phyloP scores from a whole-genome alignment of 768 basidiomycete genomes.

The Cantharellus cinnabarinus region DNA sequence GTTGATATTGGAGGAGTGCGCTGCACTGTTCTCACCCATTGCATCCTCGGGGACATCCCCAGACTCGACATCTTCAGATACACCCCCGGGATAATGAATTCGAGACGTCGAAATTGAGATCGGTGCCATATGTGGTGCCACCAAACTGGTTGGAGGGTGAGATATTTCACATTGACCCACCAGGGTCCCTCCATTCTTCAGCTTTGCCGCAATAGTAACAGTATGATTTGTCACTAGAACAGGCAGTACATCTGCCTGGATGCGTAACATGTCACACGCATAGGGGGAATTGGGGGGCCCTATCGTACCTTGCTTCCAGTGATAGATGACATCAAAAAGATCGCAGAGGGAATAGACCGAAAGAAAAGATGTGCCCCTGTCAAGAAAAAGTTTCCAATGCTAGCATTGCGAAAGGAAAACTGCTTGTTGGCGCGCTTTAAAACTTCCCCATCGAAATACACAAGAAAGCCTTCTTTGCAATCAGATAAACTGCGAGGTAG shows the following conservation, averaged over 20 bases:
- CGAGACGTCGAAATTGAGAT: not conserved
- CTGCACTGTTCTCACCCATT: slow-evolving; percentile 1
- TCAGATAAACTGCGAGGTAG: not conserved
- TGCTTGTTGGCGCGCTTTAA: slow-evolving; percentile 81
- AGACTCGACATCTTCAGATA: not conserved
- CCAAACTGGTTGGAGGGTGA: slow-evolving; percentile 30
- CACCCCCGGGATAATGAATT: not conserved
- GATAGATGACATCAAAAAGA: slow-evolving; percentile 84
- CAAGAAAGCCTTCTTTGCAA: slow-evolving; percentile 54
- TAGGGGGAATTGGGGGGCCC: not conserved
- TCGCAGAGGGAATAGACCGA: slow-evolving; percentile 78
- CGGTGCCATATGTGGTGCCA: not conserved
- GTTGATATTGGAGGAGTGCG: not conserved
- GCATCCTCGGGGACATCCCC: slow-evolving; percentile 1
- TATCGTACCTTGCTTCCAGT: slow-evolving; percentile 44
- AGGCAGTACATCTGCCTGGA: slow-evolving; percentile 60
- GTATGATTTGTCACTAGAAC: slow-evolving; percentile 87
- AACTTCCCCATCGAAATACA: slow-evolving; percentile 77
- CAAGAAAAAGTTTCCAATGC: slow-evolving; percentile 80
- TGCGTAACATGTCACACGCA: not conserved
- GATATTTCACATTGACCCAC: slow-evolving; percentile 91
- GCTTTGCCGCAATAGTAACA: slow-evolving; percentile 83
- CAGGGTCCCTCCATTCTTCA: slow-evolving; percentile 55
- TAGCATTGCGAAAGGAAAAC: slow-evolving; percentile 84
- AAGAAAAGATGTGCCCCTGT: slow-evolving; percentile 81